Percentiles rank a stretch among this genome's conserved stretches.
Evolutionary conservation across 352 stramenopile genomes (phyloP).

Genomic region (Pythium grandisporangium): DNA sequence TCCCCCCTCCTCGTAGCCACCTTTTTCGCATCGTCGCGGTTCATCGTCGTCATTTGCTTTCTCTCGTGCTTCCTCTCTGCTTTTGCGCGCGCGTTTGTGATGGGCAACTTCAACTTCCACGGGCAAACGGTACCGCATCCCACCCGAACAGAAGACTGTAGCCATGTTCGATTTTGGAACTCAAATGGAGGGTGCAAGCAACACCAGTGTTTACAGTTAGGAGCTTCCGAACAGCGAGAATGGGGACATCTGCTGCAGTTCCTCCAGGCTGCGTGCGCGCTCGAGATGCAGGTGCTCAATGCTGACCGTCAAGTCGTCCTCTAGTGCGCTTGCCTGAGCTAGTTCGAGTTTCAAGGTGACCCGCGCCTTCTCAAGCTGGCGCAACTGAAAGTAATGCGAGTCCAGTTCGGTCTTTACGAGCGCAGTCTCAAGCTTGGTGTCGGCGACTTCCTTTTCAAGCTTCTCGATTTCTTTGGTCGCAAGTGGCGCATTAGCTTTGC

Average conservation of each 20-base stretch:
- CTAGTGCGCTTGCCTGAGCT: conserved; percentile 41
- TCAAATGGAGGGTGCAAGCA: too few relatives aligned
- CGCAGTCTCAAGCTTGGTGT: conserved; percentile 50
- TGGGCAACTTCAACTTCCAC: not conserved
- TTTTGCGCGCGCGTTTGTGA: too few relatives aligned
- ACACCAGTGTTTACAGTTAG: too few relatives aligned
- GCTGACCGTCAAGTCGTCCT: conserved; percentile 52
- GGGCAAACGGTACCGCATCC: conserved; percentile 1
- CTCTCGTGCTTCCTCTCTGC: too few relatives aligned
- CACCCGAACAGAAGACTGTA: conserved; percentile 6
- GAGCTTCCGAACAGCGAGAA: too few relatives aligned
- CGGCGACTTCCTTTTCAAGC: conserved; percentile 53
- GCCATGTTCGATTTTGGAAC: too few relatives aligned
- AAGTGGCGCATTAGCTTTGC: conserved; percentile 4
- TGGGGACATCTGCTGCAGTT: conserved; percentile 48
- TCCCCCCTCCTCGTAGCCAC: too few relatives aligned
- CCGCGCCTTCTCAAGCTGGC: conserved; percentile 50
- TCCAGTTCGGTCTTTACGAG: conserved; percentile 50
- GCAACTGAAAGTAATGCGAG: conserved; percentile 44
- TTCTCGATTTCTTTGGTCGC: conserved; percentile 50
- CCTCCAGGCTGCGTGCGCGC: conserved; percentile 30
- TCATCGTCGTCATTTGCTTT: too few relatives aligned
- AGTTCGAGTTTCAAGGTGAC: conserved; percentile 54
- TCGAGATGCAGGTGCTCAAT: conserved; percentile 38
- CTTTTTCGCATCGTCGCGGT: too few relatives aligned